Base-by-base conservation (phyloP, 208 protist species). In the Tritrichomonas foetus region DNA sequence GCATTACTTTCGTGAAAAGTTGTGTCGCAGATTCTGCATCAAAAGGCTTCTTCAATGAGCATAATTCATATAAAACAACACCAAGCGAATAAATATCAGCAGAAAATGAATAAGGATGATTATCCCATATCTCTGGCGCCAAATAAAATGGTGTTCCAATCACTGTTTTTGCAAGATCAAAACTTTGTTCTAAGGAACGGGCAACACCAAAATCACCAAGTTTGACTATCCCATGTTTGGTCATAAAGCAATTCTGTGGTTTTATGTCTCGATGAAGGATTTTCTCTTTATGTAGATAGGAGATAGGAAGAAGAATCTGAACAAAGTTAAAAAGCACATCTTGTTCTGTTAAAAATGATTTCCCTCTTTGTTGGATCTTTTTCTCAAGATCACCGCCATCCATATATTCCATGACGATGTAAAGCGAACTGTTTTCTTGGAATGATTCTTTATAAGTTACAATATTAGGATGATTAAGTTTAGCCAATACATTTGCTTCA, bases 61-160 rank as follows among this genome's bases (percentile, higher is more conserved):
- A 44, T n/a, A 96, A 27, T 92, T 96, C 95, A 75, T 96, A 96
- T 16, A 96, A 44, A 5, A 96, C 74, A 66, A 95, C 96, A 27
- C 96, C 96, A 13, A 96, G 84, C 27, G 96, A 95, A 95, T 95
- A 96, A 20, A 96, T 95, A 47, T 96, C 96, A 25, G 78, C 66
- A 64, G 95, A 95, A 2, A 27, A 55, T 36, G 74, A 49, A 94
- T 96, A 96, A 2, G 57, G 33, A 20, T 61, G 78, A 57, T 57
- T 61, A 2, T 44, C 25, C 47, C 47, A 57, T 3, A 94, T 25
- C 66, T 94, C 93, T 36, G 93, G 93, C 0, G 75, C 47, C 25
- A 94, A 49, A 55, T 94, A 94, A 89, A 57, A 84, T 55, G 93
- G 93, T 5, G 93, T 94, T 30, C 93, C 93, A 36, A 84, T 94